Percentiles rank a stretch among this genome's conserved stretches.
Conservation (phyloP, 148 eudicot genomes). For the Fagopyrum esculentum region DNA sequence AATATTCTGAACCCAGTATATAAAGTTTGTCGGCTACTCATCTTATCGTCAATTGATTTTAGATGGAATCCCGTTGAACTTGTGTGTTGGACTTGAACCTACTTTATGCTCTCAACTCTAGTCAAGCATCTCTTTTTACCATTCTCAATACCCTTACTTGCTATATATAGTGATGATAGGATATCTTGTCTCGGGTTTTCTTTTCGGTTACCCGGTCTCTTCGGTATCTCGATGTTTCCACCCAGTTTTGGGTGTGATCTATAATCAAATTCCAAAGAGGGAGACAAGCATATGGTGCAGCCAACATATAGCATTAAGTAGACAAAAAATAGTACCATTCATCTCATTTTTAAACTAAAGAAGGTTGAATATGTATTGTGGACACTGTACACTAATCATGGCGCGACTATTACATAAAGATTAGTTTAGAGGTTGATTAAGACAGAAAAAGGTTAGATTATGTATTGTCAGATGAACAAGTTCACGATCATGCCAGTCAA, state of each 20-base stretch:
- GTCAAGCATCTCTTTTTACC: background rate
- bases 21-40: too few relatives aligned
- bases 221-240: background rate
- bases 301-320: background rate
- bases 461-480: too few relatives aligned
- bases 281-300: slow-evolving; percentile 12
- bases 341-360: background rate
- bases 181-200: too few relatives aligned
- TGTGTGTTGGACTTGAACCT: too few relatives aligned
- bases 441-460: background rate
- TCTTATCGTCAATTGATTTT: too few relatives aligned
- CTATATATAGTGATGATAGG: too few relatives aligned
- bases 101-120: background rate
- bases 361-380: slow-evolving; percentile 12
- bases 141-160: background rate
- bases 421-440: slow-evolving; percentile 1
- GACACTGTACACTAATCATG: slow-evolving; percentile 1
- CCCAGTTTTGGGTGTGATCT: background rate
- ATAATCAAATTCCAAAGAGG: slow-evolving; percentile 7
- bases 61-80: too few relatives aligned
- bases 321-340: background rate
- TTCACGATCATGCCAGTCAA: too few relatives aligned
- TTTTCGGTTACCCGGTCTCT: too few relatives aligned
- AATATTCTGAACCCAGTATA: too few relatives aligned
- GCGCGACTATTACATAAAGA: background rate